These are phyloP conservation scores for Heliamphora pulchella DNA, from an alignment of 179 eudicot genomes.

Conservation along the genomic window DNA sequence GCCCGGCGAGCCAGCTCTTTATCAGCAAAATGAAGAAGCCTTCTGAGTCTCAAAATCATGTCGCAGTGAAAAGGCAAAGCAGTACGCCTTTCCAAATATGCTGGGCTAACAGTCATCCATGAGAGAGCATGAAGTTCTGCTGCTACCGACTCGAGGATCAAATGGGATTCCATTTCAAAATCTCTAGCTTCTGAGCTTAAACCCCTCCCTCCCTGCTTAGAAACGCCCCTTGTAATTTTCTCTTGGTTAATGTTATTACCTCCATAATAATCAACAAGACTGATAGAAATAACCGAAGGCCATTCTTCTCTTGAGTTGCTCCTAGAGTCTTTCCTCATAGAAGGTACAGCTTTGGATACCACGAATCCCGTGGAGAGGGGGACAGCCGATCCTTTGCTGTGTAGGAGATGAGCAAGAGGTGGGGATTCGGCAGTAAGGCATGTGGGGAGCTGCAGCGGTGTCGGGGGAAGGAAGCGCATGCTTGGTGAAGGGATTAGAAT, in stretches of 20 bases:
- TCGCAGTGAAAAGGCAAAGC: constrained; percentile 93
- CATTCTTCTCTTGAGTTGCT: constrained; percentile 63
- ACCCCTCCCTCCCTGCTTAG: constrained; percentile 43
- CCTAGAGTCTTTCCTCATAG: constrained; percentile 52
- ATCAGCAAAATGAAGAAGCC: constrained; percentile 89
- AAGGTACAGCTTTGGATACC: constrained; percentile 82
- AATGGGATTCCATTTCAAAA: constrained; percentile 50
- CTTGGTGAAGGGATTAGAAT: constrained; percentile 73
- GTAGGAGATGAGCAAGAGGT: constrained; percentile 90
- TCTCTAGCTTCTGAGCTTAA: constrained; percentile 47
- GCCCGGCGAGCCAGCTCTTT: constrained; percentile 48
- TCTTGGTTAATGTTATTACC: constrained; percentile 41
- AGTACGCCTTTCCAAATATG: constrained; percentile 80
- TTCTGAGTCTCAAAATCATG: constrained; percentile 69
- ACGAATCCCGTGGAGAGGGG: constrained; percentile 82
- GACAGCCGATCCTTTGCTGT: constrained; percentile 88
- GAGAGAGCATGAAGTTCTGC: constrained; percentile 91
- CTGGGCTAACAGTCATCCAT: constrained; percentile 95
- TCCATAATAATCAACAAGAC: constrained; percentile 85
- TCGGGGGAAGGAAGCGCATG: constrained; percentile 74
- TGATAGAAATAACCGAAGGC: constrained; percentile 86
- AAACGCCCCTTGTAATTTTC: constrained; percentile 31
- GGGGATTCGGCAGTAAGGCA: constrained; percentile 92
- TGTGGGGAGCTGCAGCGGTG: constrained; percentile 84
- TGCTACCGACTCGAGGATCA: constrained; percentile 60